Evolutionary conservation across 192 early-diverging fungal genomes (phyloP), one percentile per base, ranked within the genome.

Genomic region (Obelidium mucronatum): DNA sequence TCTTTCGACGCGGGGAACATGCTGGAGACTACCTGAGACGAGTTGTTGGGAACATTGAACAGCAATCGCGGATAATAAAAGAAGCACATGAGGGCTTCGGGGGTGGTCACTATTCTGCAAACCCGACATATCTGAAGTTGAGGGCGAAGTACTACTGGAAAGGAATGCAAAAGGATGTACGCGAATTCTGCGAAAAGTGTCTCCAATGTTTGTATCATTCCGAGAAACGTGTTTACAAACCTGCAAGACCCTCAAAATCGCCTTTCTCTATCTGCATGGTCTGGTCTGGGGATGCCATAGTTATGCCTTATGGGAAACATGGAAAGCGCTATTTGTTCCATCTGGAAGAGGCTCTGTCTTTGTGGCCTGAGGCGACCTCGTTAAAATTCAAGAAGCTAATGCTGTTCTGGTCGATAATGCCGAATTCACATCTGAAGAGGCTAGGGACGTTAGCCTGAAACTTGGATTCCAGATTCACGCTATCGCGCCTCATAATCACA

Each of bases 251-350:
- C 15, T 36, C 5, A 0, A 2, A 37, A 24, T 6, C 35, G 0
- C 62, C 62, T 1, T 1, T 64, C 1, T 37, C 62, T 0, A 35
- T 64, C 2, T 28, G 31, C 0, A 64, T 39, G 2, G 62, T 64
- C 2, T 64, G 62, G 62, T 17, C 26, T 33, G 2, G 22, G 26
- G 62, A 64, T 64, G 1, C 37, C 0, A 35, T 64, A 1, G 33
- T 36, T 3, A 64, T 64, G 62, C 62, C 62, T 19, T 6, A 6
- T 1, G 62, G 62, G 6, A n/a, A 17, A 1, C 31, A 64, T 64
- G 62, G 62, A 17, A 64, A 64, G 36, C 62, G 62, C 33, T 64
- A 64, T 2, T 2, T 64, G 62, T n/a, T 64, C 6, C 62, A 64
- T 33, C 13, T 39, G 62, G 36, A 36, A 0, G 26, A 36, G 17